Conservation (phyloP, 257 asterid species). For the Forsythia viridissima region DNA sequence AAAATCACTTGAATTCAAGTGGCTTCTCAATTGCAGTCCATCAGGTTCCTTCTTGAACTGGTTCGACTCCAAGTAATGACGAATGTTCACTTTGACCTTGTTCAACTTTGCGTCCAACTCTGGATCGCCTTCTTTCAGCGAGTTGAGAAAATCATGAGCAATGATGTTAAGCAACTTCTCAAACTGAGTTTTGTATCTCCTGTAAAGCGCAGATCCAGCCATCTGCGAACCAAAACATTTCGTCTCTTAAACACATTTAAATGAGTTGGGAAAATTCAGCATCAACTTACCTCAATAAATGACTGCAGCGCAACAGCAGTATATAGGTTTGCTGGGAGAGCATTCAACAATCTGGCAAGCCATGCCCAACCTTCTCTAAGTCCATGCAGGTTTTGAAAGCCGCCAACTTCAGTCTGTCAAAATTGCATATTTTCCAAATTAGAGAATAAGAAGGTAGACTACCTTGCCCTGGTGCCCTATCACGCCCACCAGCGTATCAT, state of each 20-base stretch:
- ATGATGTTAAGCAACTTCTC: constrained; percentile 58
- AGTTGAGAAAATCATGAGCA: constrained; percentile 48
- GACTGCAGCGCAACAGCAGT: constrained; percentile 75
- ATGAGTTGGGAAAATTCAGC: neutral
- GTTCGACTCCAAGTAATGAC: constrained; percentile 55
- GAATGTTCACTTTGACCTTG: constrained; percentile 38
- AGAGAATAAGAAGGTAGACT: constrained; percentile 12
- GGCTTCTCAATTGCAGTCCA: constrained; percentile 50
- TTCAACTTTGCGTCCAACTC: constrained; percentile 42
- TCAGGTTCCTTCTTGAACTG: constrained; percentile 65
- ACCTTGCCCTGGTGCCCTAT: neutral
- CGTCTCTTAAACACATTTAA: constrained; percentile 4
- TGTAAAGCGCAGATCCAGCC: constrained; percentile 70
- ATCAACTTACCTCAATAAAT: constrained; percentile 73
- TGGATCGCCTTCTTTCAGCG: constrained; percentile 47
- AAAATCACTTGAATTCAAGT: constrained; percentile 39
- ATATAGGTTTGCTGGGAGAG: constrained; percentile 74
- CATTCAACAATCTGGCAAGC: constrained; percentile 84
- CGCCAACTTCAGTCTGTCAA: constrained; percentile 65
- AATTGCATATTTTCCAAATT: neutral
- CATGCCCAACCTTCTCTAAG: constrained; percentile 85
- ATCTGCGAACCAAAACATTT: constrained; percentile 47
- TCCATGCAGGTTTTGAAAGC: constrained; percentile 69
- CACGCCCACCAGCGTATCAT: neutral
- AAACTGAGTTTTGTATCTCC: constrained; percentile 60